These are phyloP conservation scores for Trichoderma lentiforme DNA, from an alignment of 2,329 filamentous ascomycete genomes.

Conservation along the genomic window DNA sequence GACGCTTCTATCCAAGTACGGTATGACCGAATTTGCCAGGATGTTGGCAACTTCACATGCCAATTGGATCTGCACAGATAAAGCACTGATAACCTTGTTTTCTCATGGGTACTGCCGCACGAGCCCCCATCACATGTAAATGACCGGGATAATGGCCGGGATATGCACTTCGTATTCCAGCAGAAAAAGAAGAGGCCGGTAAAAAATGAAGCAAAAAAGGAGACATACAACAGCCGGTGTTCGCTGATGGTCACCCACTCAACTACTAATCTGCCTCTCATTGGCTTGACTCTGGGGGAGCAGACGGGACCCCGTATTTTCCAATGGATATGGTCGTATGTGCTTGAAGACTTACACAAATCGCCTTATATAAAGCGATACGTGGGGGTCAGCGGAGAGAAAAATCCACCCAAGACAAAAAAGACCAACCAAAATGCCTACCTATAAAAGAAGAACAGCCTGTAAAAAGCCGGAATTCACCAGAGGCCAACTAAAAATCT, in stretches of 20 bases:
- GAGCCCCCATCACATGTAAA: not conserved
- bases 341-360: not conserved
- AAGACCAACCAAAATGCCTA: not conserved
- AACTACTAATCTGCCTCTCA: not conserved
- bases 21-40: not conserved
- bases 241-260: not conserved
- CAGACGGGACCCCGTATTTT: conserved; percentile 4
- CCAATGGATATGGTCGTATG: conserved; percentile 8
- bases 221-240: not conserved
- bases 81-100: not conserved
- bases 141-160: not conserved
- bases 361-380: not conserved
- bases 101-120: not conserved
- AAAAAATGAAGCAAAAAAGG: not conserved
- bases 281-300: not conserved
- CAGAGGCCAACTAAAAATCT: not conserved
- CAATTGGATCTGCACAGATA: not conserved
- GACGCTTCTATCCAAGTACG: too few species aligned
- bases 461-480: not conserved
- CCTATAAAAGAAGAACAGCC: not conserved
- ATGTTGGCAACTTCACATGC: not conserved
- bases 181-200: not conserved
- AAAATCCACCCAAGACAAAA: not conserved
- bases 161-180: not conserved
- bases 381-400: not conserved